phyloP scores from a whole-genome alignment of 352 stramenopile genomes.

The Phytopythium chamaehyphon region DNA sequence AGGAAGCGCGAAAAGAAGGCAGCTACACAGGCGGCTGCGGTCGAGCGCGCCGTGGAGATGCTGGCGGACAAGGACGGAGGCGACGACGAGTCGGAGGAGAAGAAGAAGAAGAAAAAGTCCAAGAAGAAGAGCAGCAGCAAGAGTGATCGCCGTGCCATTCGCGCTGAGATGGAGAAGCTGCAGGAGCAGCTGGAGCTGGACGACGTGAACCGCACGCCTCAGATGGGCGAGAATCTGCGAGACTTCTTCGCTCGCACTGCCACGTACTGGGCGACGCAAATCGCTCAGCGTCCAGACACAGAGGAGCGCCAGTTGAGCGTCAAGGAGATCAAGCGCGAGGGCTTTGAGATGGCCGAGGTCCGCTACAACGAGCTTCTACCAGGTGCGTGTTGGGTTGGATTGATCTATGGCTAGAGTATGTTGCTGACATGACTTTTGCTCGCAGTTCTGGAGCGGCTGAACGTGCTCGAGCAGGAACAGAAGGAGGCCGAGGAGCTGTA shows the following conservation, averaged over 20 bases:
- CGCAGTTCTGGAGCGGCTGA: constrained; percentile 72
- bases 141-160: constrained; percentile 62
- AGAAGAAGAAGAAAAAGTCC: constrained; percentile 60
- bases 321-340: constrained; percentile 87
- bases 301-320: constrained; percentile 66
- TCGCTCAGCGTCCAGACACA: constrained; percentile 58
- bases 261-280: constrained; percentile 57
- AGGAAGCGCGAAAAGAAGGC: constrained; percentile 9
- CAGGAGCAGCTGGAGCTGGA: constrained; percentile 72
- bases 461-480: constrained; percentile 75
- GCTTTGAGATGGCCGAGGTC: constrained; percentile 63
- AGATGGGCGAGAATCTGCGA: constrained; percentile 80
- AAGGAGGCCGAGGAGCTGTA: constrained; percentile 75
- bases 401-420: constrained; percentile 1
- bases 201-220: constrained; percentile 65
- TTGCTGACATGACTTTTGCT: constrained; percentile 11
- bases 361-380: constrained; percentile 80
- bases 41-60: constrained; percentile 59
- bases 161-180: constrained; percentile 80
- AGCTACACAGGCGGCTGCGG: constrained; percentile 30
- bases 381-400: constrained; percentile 25
- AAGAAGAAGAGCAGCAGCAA: constrained; percentile 59
- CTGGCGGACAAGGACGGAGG: constrained; percentile 43
- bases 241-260: constrained; percentile 87
- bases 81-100: constrained; percentile 17